Base-by-base conservation (phyloP, 2,329 filamentous ascomycete species). In the Xylariales sp. region DNA sequence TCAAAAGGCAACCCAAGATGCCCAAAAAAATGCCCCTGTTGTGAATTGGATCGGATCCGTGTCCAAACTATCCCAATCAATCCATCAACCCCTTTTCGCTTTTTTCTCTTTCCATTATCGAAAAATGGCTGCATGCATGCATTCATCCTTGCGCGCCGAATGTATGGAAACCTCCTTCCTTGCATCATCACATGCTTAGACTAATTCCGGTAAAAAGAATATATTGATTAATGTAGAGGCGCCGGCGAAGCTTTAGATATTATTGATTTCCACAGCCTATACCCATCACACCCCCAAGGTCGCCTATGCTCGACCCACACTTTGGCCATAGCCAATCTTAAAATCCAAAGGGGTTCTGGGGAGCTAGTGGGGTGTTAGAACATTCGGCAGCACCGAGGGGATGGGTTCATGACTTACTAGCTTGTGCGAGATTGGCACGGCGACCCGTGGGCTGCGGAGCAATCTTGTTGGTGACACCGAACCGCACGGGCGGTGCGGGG, bases 381-480 rank as follows among this genome's bases (percentile, higher is more conserved):
- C 8, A 54, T 30, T 52, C 77, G 71, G 54, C 5, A 57, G 5
- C 10, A 3, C 14, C 28, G 43, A 23, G n/a, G 39, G 10, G 34
- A 56, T 39, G 30, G 30, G 53, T 16, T 5, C 28, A 39, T 65
- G 3, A 94, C 95, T 91, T 90, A 98, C 95, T 99, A 77, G 96
- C 96, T 89, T 97, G 93, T 60, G 92, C 87, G 73, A 99, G 86
- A 79, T 98, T 97, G 64, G 96, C 96, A 83, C 92, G 90, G 75
- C 92, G 86, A 71, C 96, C 96, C 6, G 96, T 99, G 34, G 93
- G 87, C 82, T 98, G 96, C 36, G 94, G 90, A 68, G 88, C 86
- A 74, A 98, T 82, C 80, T 92, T 96, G 81, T 94, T 69, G 30
- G 71, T 93, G 43, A 97, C 90, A 46, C 96, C 96, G 78, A 99